phyloP scores from a whole-genome alignment of 805 yeast genomes.

The Kodamaea neixiangensis region DNA sequence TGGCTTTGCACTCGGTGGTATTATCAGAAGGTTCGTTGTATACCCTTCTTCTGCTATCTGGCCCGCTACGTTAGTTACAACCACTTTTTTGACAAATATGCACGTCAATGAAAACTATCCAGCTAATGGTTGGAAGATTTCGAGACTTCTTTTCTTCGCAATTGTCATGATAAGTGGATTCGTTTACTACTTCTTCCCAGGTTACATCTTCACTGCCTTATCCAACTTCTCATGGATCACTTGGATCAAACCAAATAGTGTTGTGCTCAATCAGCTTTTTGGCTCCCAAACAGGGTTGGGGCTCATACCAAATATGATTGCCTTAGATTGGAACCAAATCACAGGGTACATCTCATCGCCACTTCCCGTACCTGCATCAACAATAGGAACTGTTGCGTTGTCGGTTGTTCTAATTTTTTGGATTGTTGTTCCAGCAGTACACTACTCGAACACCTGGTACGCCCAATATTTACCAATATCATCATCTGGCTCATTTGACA shows the following conservation, averaged over 20 bases:
- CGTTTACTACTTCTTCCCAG: slow-evolving; percentile 51
- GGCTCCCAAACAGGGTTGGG: slow-evolving; percentile 31
- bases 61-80: slow-evolving; percentile 65
- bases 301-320: slow-evolving; percentile 25
- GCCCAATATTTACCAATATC: slow-evolving; percentile 25
- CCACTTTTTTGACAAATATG: slow-evolving; percentile 55
- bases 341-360: slow-evolving; percentile 21
- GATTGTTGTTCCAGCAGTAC: slow-evolving; percentile 17
- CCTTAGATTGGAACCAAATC: slow-evolving; percentile 33
- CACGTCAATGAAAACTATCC: slow-evolving; percentile 51
- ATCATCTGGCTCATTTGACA: slow-evolving; percentile 22
- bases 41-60: slow-evolving; percentile 66
- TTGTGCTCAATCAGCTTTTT: slow-evolving; percentile 36
- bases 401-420: slow-evolving; percentile 20
- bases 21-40: slow-evolving; percentile 57
- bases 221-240: slow-evolving; percentile 64
- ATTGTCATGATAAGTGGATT: slow-evolving; percentile 16
- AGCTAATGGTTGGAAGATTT: slow-evolving; percentile 62
- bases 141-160: slow-evolving; percentile 26
- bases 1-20: slow-evolving; percentile 69
- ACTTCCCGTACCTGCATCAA: slow-evolving; percentile 20
- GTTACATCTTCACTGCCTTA: slow-evolving; percentile 57
- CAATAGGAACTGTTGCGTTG: slow-evolving; percentile 20
- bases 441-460: slow-evolving; percentile 25
- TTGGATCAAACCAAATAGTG: slow-evolving; percentile 66